These are phyloP conservation scores for Hypsizygus marmoreus DNA, from an alignment of 768 basidiomycete species.

Conservation along the genomic window DNA sequence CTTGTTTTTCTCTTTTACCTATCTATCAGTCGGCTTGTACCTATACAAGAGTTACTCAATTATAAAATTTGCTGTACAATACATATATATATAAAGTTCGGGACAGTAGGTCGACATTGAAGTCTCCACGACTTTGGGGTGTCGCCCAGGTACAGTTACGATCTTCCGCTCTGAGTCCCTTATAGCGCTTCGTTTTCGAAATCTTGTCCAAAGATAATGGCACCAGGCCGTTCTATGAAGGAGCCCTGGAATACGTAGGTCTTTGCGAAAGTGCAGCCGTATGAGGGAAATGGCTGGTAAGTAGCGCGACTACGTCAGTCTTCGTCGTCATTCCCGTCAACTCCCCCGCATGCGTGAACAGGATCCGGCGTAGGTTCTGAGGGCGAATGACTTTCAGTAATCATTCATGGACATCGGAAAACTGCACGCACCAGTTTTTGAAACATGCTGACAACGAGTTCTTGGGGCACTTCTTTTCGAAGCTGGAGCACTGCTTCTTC, in stretches of 20 bases:
- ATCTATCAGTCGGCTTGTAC: neutral
- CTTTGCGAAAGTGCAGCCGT: constrained; percentile 39
- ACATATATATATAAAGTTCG: too few species aligned
- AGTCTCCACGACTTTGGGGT: too few species aligned
- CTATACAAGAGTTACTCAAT: neutral
- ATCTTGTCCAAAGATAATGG: too few species aligned
- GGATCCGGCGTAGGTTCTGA: constrained; percentile 68
- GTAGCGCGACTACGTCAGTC: constrained; percentile 59
- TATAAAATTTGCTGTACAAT: too few species aligned
- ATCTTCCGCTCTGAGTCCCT: too few species aligned
- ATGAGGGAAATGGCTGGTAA: constrained; percentile 61
- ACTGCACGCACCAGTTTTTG: constrained; percentile 58
- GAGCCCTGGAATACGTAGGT: neutral
- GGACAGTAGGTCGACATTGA: too few species aligned
- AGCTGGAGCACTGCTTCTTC: constrained; percentile 61
- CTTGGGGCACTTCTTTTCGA: constrained; percentile 68
- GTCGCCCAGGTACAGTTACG: too few species aligned
- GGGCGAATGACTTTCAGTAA: neutral
- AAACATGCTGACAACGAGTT: constrained; percentile 73
- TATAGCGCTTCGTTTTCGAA: too few species aligned
- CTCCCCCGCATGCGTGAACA: constrained; percentile 63
- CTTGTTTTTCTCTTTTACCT: neutral
- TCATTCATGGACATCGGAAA: neutral
- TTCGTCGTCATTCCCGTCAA: constrained; percentile 71
- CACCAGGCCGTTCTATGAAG: too few species aligned